Evolutionary conservation across 2,329 filamentous ascomycete genomes (phyloP), one percentile per base, ranked within the genome.

Genomic region (Macrophomina tecta): DNA sequence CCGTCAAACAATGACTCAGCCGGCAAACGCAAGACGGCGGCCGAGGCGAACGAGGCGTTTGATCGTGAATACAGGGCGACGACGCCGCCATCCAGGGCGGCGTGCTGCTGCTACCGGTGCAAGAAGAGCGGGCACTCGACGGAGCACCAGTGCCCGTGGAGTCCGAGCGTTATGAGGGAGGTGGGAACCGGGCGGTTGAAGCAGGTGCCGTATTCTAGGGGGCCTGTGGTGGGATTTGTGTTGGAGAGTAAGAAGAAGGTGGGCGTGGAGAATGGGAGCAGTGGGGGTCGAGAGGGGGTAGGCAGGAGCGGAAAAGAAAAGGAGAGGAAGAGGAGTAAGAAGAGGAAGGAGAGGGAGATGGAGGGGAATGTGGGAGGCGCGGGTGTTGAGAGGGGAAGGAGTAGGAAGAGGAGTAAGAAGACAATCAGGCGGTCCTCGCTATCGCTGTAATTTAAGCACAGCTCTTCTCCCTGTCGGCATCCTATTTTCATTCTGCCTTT

Each of bases 61-160:
- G 56, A 61, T 28, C 28, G 28, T 5, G 28, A n/a, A 28, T 61
- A 61, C 36, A 18, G 14, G 8, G 8, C 5, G 28, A 12, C 23
- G 28, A 11, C 16, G 16, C 40, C 14, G 11, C 14, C 16, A 4
- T 16, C 23, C 4, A 5, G 12, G 56, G 30, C 6, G 8, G 4
- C 3, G 14, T 12, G 4, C 28, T 61, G 4, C 28, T 61, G 56
- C 30, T 36, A 61, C n/a, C 28, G 56, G 40, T 61, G 56, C 28
- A 36, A 34, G 28, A 48, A 23, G 28, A 46, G n/a, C 23, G 28
- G n/a, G 40, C 56, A 61, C 16, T 1, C 14, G 9, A 46, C 6
- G 7, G 16, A 48, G 14, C 23, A 14, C n/a, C n/a, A 18, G 56
- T 61, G 56, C 28, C 56, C 56, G 42, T 61, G 56, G 56, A 46